Evolutionary conservation across 768 basidiomycete species (phyloP).

Genomic region (Psilocybe cyanescens): DNA sequence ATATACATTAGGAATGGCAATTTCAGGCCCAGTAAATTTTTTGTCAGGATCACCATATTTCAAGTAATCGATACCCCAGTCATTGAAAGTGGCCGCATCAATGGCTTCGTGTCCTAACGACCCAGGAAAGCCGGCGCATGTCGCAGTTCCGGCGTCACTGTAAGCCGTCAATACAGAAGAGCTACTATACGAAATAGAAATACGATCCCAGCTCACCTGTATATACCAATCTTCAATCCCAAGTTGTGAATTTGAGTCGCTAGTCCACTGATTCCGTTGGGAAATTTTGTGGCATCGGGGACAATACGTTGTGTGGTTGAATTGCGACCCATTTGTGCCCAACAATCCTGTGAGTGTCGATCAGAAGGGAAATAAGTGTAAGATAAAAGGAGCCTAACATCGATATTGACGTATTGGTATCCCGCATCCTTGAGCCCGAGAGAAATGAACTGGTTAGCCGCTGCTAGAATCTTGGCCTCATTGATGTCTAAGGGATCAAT

Average conservation of each 20-base stretch:
- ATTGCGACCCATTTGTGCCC: conserved; percentile 45
- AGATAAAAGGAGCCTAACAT: conserved; percentile 34
- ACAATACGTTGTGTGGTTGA: conserved; percentile 43
- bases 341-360: conserved; percentile 44
- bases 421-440: conserved; percentile 51
- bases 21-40: background rate
- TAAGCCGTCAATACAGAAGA: background rate
- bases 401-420: conserved; percentile 56
- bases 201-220: conserved; percentile 35
- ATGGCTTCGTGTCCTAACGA: conserved; percentile 52
- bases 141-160: conserved; percentile 56
- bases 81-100: conserved; percentile 54
- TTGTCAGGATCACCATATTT: conserved; percentile 43
- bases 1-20: background rate
- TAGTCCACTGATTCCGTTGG: conserved; percentile 50
- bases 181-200: background rate
- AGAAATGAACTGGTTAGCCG: conserved; percentile 47
- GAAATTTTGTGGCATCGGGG: conserved; percentile 55
- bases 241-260: conserved; percentile 49
- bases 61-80: conserved; percentile 61
- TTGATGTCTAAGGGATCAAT: conserved; percentile 38
- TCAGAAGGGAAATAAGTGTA: background rate
- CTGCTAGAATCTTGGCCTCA: conserved; percentile 45
- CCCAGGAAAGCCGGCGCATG: conserved; percentile 60
- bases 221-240: conserved; percentile 54